Evolutionary conservation across 2,329 filamentous ascomycete genomes (phyloP), one percentile per base, ranked within the genome.

Genomic region (Daldinia sp.): DNA sequence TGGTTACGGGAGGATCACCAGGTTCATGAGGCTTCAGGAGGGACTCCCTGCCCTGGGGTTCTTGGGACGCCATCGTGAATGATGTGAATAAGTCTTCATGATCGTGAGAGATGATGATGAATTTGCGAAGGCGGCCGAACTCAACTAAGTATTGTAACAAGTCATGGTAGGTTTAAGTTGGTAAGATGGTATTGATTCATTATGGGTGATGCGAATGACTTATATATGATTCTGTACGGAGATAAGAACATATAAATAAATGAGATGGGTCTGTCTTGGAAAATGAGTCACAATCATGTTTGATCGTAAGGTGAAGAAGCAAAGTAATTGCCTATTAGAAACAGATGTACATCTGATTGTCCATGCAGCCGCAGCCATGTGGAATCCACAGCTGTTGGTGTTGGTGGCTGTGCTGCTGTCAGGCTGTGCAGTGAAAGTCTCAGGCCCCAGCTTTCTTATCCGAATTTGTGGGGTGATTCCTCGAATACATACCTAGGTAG

Each of bases 51-150:
- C 41, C 68, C 63, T 35, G 45, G 4, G 43, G 27, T 51, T 9
- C 19, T 41, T 64, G 56, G 30, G 53, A 56, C 43, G 64, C 45
- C 69, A 72, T 72, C 11, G 68, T 61, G 49, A 48, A 53, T 19
- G 41, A 17, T 29, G 56, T 51, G 47, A 45, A 43, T 23, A 43
- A 7, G 15, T 9, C 15, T 34, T 30, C 32, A 37, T 39, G 6
- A 17, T 19, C 35, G 7, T 35, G 25, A 19, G 3, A 1, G 8
- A 29, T 30, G 25, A 30, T 43, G 21, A 4, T 25, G 21, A 43
- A 13, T 25, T 25, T 19, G 25, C 9, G 39, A 15, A 2, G 13
- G 10, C 25, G 13, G 9, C 15, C 25, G 3, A 25, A 43, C 11
- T 43, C 15, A 43, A 6, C 25, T 43, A 27, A 25, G 21, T 13